Base-by-base conservation (phyloP, 805 yeast species). In the Yarrowia sp. region DNA sequence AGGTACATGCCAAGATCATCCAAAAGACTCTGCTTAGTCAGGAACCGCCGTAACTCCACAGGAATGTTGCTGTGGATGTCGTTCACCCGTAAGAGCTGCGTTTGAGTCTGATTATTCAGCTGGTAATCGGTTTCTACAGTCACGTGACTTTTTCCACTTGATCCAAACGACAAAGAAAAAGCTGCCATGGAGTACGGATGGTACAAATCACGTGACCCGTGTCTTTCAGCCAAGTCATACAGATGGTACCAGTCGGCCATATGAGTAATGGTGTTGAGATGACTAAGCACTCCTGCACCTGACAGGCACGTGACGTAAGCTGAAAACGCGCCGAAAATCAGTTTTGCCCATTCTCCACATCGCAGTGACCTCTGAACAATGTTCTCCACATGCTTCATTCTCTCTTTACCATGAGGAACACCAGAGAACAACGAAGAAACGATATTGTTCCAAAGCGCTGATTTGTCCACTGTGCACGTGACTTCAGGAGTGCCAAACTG, bases 401-500 rank as follows among this genome's bases (percentile, higher is more conserved):
- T 15, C 1, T 39, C 47, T 35, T 41, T 55, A 8, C 47, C 47
- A n/a, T 17, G 47, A 11, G 61, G 47, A 43, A 39, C 45, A 32
- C 41, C 15, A 31, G 38, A 39, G 61, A 55, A 55, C 11, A 39
- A 15, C 4, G 47, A 41, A 6, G 17, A 2, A 31, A 55, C 61
- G 4, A 55, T 31, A 17, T 55, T 55, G 47, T 13, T 55, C 61
- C 61, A 55, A 2, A 55, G 32, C 5, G 61, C 61, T 1, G 39
- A 31, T 31, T 55, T 38, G 9, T 55, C 61, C 31, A 41, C 61
- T 15, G 11, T 22, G 13, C 8, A 15, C 1, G 18, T 11, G 15
- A 15, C 62, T 8, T 42, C 62, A 3, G 45, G 45, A 1, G 31
- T 57, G 8, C 51, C 51, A 71, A 93, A 92, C 69, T 93, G 98